Percentiles rank a stretch among this genome's conserved stretches.
phyloP scores from a whole-genome alignment of 176 grass and related monocot genomes.

The Paspalum notatum region DNA sequence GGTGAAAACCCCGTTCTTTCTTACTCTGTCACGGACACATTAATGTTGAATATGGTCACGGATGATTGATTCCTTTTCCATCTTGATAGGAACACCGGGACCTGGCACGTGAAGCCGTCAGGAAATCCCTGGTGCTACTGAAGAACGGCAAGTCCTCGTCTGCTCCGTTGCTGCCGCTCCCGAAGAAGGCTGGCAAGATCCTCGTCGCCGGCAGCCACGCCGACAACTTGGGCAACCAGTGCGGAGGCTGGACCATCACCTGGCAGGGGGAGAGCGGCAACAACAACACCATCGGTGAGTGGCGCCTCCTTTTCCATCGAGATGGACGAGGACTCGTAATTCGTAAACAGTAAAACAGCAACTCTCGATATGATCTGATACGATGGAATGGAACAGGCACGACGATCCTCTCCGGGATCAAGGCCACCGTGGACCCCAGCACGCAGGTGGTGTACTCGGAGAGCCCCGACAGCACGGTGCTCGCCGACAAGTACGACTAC shows the following conservation, averaged over 20 bases:
- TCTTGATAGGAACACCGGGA: conserved; percentile 63
- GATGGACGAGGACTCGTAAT: background rate
- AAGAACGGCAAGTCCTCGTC: conserved; percentile 63
- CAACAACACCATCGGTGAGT: conserved; percentile 53
- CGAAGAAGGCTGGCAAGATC: conserved; percentile 67
- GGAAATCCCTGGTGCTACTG: conserved; percentile 74
- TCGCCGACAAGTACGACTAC: conserved; percentile 63
- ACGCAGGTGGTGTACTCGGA: conserved; percentile 70
- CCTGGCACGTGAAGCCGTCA: conserved; percentile 67
- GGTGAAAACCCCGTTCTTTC: conserved; percentile 44
- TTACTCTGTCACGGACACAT: background rate
- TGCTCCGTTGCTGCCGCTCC: conserved; percentile 51
- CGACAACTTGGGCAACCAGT: conserved; percentile 65
- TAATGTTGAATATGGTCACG: background rate
- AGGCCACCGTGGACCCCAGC: conserved; percentile 58
- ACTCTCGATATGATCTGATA: background rate
- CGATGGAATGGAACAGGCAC: conserved; percentile 42
- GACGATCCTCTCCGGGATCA: conserved; percentile 68
- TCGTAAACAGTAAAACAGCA: too few species aligned
- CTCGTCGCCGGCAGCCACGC: conserved; percentile 72
- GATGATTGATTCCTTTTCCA: background rate
- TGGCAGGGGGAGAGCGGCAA: conserved; percentile 76
- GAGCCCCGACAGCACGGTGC: conserved; percentile 47
- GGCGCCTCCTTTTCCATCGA: background rate
- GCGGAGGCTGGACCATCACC: conserved; percentile 76